phyloP scores from a whole-genome alignment of 1,139 yeast genomes.

The Zhuliangozyma parablackwelliae region DNA sequence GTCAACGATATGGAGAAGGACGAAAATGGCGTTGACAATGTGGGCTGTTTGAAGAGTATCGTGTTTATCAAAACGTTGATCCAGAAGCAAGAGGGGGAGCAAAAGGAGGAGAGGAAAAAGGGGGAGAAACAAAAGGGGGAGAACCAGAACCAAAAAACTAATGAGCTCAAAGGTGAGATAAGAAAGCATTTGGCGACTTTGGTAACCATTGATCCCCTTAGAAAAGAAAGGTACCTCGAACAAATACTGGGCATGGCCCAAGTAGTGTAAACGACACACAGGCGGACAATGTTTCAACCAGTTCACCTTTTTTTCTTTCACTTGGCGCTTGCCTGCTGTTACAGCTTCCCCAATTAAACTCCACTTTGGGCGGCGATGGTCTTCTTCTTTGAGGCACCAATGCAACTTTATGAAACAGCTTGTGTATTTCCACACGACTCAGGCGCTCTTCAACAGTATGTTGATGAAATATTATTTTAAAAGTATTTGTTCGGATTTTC shows the following conservation, averaged over 20 bases:
- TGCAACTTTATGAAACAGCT: too few relatives aligned
- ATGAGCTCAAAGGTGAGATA: constrained; percentile 20
- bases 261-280: too few relatives aligned
- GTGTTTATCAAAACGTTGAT: constrained; percentile 39
- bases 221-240: constrained; percentile 57
- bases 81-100: constrained; percentile 6
- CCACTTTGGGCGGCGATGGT: too few relatives aligned
- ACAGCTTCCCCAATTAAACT: too few relatives aligned
- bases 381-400: too few relatives aligned
- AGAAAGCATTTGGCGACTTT: constrained; percentile 36
- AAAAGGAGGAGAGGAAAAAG: constrained; percentile 12
- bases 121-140: constrained; percentile 19
- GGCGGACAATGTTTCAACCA: too few relatives aligned
- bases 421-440: too few relatives aligned
- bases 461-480: too few relatives aligned
- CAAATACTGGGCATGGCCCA: constrained; percentile 17
- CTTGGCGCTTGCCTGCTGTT: too few relatives aligned
- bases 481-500: too few relatives aligned
- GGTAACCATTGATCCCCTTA: constrained; percentile 61
- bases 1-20: constrained; percentile 57
- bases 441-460: too few relatives aligned
- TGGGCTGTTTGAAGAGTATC: constrained; percentile 64
- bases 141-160: neutral
- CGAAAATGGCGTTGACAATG: constrained; percentile 54
- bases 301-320: too few relatives aligned